Base-by-base conservation (phyloP, 2,329 filamentous ascomycete species). In the Aspergillus pseudoglaucus region DNA sequence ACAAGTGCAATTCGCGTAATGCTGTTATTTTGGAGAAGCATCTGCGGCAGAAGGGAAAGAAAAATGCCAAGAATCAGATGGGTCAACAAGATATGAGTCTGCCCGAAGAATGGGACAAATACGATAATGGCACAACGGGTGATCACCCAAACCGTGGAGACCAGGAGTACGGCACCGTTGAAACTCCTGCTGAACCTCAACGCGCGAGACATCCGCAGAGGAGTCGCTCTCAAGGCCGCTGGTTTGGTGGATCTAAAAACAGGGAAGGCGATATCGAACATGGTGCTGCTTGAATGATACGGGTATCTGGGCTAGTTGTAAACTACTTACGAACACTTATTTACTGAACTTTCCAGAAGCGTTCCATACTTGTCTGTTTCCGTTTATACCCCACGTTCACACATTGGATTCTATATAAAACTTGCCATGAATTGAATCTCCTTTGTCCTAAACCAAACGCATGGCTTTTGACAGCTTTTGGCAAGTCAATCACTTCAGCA, bases 1-100 rank as follows among this genome's bases (percentile, higher is more conserved):
- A 71, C 55, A 74, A 74, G 52, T 71, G 68, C 61, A 76, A 76
- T 56, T 74, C 72, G 10, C 63, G 66, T 49, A 76, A 75, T 53
- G 72, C 71, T 3, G 57, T 73, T 15, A 54, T 74, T 40, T 60
- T 76, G 8, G 73, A 76, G 44, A 66, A 67, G 39, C 59, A 73
- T 49, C 55, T 76, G 45, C 65, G 68, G 25, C 61, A 71, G 44
- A 70, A 71, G 48, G 68, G 66, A 22, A 59, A 60, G 22, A 65
- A 66, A 48, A 52, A 58, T n/a, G 46, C 64, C 41, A 53, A 59
- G 35, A 62, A 57, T 20, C 54, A 57, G 42, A 51, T 45, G 25
- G 59, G 53, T 42, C 54, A 55, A 39, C 56, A 63, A 27, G 69
- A 72, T 52, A 59, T 63, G 39, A 71, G 67, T 49, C 51, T 72